Percentiles rank a stretch among this genome's conserved stretches.
These are phyloP conservation scores for Eimeria praecox DNA, from an alignment of 169 alveolate species.

Conservation along the genomic window DNA sequence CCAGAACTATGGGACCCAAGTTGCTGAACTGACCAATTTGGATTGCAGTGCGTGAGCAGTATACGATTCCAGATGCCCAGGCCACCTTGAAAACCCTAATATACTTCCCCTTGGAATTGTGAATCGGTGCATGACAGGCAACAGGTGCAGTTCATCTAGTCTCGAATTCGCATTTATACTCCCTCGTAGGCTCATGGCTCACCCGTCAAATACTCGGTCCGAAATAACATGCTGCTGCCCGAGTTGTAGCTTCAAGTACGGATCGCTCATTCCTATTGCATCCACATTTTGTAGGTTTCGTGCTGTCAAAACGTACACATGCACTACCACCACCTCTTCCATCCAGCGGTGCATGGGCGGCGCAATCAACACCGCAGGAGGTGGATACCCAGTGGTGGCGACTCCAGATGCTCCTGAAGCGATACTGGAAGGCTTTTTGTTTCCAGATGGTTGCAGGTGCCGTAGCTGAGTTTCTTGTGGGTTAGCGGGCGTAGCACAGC, in stretches of 20 bases:
- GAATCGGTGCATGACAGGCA: neutral
- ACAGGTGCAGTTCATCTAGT: neutral
- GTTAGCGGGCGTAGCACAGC: neutral
- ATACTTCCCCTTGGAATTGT: neutral
- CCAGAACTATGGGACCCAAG: neutral
- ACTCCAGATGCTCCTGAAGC: neutral
- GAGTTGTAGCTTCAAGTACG: constrained; percentile 55
- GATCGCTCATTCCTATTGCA: constrained; percentile 63
- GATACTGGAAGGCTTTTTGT: neutral
- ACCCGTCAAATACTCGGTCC: constrained; percentile 48
- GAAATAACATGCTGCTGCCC: constrained; percentile 62
- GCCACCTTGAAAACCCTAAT: neutral
- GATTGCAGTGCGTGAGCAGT: neutral
- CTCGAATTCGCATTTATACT: neutral
- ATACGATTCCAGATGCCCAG: neutral
- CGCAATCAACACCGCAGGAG: constrained; percentile 44
- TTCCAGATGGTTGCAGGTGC: constrained; percentile 4
- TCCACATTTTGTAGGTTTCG: constrained; percentile 74
- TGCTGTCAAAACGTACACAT: constrained; percentile 67
- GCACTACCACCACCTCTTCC: constrained; percentile 70
- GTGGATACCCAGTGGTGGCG: constrained; percentile 28
- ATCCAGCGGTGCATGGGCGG: constrained; percentile 80
- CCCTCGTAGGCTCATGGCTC: neutral
- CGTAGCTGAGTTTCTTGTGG: neutral
- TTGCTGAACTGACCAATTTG: neutral